phyloP scores from a whole-genome alignment of 1,284 basidiomycete species.

The Cryptococcus hybrid region DNA sequence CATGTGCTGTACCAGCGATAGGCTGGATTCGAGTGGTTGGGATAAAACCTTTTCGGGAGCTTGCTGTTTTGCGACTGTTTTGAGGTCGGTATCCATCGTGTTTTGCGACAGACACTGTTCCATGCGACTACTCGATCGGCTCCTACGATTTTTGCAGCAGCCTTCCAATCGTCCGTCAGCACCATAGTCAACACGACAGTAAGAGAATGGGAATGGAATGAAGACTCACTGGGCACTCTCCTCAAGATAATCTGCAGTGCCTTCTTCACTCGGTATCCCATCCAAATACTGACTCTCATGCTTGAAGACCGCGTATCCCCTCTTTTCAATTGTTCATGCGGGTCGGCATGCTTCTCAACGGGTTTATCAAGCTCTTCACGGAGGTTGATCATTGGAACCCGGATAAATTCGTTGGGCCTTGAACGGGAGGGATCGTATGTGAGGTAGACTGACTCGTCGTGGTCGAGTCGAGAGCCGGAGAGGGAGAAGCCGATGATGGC shows the following conservation, averaged over 20 bases:
- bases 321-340: conserved; percentile 23
- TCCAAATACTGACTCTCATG: conserved; percentile 17
- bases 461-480: conserved; percentile 17
- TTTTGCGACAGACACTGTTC: conserved; percentile 34
- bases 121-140: conserved; percentile 35
- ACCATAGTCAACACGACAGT: not conserved
- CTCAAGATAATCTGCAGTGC: conserved; percentile 27
- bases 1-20: conserved; percentile 31
- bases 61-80: conserved; percentile 22
- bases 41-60: conserved; percentile 24
- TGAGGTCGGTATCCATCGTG: conserved; percentile 10
- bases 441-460: conserved; percentile 21
- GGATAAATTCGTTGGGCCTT: conserved; percentile 22
- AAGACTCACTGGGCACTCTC: conserved; percentile 28
- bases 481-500: conserved; percentile 33
- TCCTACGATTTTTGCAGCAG: conserved; percentile 23
- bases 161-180: conserved; percentile 6
- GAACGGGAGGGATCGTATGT: conserved; percentile 10
- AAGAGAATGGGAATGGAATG: not conserved
- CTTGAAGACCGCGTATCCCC: conserved; percentile 29
- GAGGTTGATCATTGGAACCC: conserved; percentile 26
- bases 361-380: conserved; percentile 18
- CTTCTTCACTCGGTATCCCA: conserved; percentile 21
- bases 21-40: conserved; percentile 26
- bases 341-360: not conserved